Percentiles rank a stretch among this genome's conserved stretches.
Conservation (phyloP, 306 rosid species). For the Pterocarpus santalinus region DNA sequence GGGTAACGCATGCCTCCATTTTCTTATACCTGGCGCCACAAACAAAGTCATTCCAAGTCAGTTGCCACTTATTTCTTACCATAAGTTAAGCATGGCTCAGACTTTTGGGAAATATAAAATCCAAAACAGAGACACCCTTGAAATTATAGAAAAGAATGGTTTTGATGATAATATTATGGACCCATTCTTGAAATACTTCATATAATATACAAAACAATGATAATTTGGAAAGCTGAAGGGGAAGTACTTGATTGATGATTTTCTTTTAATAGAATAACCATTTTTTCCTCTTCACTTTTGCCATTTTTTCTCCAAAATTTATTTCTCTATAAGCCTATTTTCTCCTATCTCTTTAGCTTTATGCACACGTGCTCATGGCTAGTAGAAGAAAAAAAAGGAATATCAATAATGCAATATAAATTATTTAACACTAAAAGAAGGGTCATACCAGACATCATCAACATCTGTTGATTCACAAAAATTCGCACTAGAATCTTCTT, state of each 20-base stretch:
- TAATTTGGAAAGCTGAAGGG: neutral
- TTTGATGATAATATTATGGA: slow-evolving; percentile 8
- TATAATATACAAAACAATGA: slow-evolving; percentile 15
- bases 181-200: neutral
- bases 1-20: slow-evolving; percentile 89
- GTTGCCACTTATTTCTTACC: neutral
- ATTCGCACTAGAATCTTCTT: slow-evolving; percentile 64
- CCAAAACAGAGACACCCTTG: slow-evolving; percentile 2
- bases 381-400: slow-evolving; percentile 29
- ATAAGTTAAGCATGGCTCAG: slow-evolving; percentile 19
- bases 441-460: slow-evolving; percentile 81
- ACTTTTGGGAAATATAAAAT: slow-evolving; percentile 27
- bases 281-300: neutral
- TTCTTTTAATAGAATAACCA: neutral
- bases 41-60: slow-evolving; percentile 42
- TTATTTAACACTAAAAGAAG: slow-evolving; percentile 1
- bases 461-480: slow-evolving; percentile 68
- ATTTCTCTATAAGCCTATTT: neutral
- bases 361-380: neutral
- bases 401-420: slow-evolving; percentile 22
- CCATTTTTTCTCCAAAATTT: neutral
- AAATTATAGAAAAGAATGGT: neutral
- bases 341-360: neutral
- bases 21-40: slow-evolving; percentile 76
- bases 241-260: neutral